These are phyloP conservation scores for Euphrasia arctica DNA, from an alignment of 305 asterid genomes.

Conservation along the genomic window DNA sequence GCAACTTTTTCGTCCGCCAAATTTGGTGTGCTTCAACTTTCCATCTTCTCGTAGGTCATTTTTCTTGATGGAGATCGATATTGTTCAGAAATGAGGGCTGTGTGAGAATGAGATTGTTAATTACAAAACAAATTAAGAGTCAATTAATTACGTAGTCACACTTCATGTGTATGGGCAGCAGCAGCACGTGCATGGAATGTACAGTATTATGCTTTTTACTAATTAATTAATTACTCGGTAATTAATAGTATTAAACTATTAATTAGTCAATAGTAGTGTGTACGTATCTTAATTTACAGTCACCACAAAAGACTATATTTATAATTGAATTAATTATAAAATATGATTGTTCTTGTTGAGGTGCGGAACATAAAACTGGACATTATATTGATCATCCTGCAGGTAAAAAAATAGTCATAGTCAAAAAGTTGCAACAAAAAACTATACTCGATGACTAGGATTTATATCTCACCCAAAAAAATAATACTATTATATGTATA, in stretches of 20 bases:
- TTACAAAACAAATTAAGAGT: background rate
- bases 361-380: slow-evolving; percentile 27
- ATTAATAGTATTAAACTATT: background rate
- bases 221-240: background rate
- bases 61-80: too few relatives aligned
- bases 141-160: background rate
- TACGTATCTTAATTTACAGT: background rate
- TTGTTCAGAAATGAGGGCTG: slow-evolving; percentile 16
- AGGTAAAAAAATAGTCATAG: background rate
- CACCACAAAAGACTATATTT: background rate
- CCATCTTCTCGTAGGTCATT: too few relatives aligned
- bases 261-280: background rate
- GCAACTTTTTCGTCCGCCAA: too few relatives aligned
- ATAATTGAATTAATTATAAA: too few relatives aligned
- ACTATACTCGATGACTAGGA: background rate
- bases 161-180: slow-evolving; percentile 11
- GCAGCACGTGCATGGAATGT: background rate
- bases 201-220: background rate
- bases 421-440: background rate
- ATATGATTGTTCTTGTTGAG: background rate
- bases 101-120: too few relatives aligned
- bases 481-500: too few relatives aligned
- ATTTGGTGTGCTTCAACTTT: too few relatives aligned
- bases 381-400: background rate
- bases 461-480: too few relatives aligned